Evolutionary conservation across 768 basidiomycete genomes (phyloP).

Genomic region (Tylopilus felleus): DNA sequence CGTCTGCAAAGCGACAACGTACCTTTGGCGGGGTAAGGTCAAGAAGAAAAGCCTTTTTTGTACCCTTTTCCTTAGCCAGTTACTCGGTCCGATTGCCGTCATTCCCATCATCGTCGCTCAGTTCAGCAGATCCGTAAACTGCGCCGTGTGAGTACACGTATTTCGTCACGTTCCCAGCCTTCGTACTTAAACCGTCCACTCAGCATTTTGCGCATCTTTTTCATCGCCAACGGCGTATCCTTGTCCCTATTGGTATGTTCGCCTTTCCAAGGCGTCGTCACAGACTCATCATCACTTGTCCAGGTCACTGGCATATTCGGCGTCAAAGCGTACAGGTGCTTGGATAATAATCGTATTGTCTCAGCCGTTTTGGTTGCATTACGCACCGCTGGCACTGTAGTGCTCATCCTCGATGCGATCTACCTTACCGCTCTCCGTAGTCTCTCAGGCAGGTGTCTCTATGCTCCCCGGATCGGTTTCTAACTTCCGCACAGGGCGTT

Average conservation of each 20-base stretch:
- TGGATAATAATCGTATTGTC: conserved; percentile 57
- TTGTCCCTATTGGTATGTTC: conserved; percentile 40
- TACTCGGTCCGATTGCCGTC: conserved; percentile 45
- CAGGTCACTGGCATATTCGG: conserved; percentile 64
- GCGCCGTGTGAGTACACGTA: neutral
- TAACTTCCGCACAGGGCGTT: conserved; percentile 40
- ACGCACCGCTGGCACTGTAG: conserved; percentile 38
- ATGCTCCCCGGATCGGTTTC: neutral
- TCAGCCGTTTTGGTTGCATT: conserved; percentile 41
- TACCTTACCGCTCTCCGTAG: conserved; percentile 39
- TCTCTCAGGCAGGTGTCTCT: conserved; percentile 41
- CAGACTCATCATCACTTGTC: neutral
- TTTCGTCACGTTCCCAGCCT: neutral
- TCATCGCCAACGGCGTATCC: conserved; percentile 26
- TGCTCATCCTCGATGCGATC: conserved; percentile 43
- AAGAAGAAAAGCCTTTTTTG: conserved; percentile 61
- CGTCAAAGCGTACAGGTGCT: conserved; percentile 62
- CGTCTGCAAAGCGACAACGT: conserved; percentile 35
- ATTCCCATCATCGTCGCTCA: conserved; percentile 45
- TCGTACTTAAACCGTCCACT: neutral
- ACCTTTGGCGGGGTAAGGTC: conserved; percentile 51
- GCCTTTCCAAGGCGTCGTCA: too few species aligned
- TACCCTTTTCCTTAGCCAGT: conserved; percentile 6
- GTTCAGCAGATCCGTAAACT: conserved; percentile 30
- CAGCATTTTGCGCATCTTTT: conserved; percentile 38